Percentiles rank a stretch among this genome's conserved stretches.
Evolutionary conservation across 2,329 filamentous ascomycete species (phyloP).

Genomic region (Penicillium sp.): DNA sequence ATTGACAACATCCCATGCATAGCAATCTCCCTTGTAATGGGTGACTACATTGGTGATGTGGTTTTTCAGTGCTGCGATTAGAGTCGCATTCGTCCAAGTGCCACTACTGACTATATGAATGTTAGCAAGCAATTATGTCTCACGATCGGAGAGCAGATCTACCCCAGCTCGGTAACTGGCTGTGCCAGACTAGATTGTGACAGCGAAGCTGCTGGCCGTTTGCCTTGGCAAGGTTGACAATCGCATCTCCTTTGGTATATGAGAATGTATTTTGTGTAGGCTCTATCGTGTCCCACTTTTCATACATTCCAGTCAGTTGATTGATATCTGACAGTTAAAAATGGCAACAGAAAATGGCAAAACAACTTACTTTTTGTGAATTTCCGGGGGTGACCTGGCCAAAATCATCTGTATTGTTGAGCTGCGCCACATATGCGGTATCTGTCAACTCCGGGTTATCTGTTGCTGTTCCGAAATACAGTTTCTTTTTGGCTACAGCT

Average conservation of each 20-base stretch:
- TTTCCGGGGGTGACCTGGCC: slow-evolving; percentile 69
- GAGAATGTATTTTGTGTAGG: slow-evolving; percentile 61
- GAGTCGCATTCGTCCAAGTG: slow-evolving; percentile 62
- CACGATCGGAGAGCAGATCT: slow-evolving; percentile 20
- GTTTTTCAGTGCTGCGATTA: slow-evolving; percentile 59
- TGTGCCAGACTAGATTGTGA: slow-evolving; percentile 62
- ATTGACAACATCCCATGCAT: slow-evolving; percentile 48
- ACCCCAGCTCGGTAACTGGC: slow-evolving; percentile 60
- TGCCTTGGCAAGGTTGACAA: slow-evolving; percentile 45
- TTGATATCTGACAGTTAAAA: not conserved
- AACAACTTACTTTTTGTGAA: slow-evolving; percentile 53
- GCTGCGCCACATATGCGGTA: slow-evolving; percentile 58
- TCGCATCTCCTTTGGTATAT: slow-evolving; percentile 60
- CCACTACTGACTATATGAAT: slow-evolving; percentile 42
- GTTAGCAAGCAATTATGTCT: not conserved
- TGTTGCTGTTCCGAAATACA: slow-evolving; percentile 63
- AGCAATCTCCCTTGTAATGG: slow-evolving; percentile 42
- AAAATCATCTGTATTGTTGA: slow-evolving; percentile 65
- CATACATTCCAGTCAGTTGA: not conserved
- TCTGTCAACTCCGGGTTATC: slow-evolving; percentile 61
- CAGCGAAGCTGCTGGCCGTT: slow-evolving; percentile 61
- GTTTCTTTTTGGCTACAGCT: slow-evolving; percentile 59
- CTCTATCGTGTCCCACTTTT: slow-evolving; percentile 66
- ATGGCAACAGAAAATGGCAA: not conserved
- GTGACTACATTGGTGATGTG: slow-evolving; percentile 43